A percentile compares a stretch with the other conserved stretches of the same genome.
phyloP scores from a whole-genome alignment of 1,284 basidiomycete species.

The Puccinia polysora region DNA sequence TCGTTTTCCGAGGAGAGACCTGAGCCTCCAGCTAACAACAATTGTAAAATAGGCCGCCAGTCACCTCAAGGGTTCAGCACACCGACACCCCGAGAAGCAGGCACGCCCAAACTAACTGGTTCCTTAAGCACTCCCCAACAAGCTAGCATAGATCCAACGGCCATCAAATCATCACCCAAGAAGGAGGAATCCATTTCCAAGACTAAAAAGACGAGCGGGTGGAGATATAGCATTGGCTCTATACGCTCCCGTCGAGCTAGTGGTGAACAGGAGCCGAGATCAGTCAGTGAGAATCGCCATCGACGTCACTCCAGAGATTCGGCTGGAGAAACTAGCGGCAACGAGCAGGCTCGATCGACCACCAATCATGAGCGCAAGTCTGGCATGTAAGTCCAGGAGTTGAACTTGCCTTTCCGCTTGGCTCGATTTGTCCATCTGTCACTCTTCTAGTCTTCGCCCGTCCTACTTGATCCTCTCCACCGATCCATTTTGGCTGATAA shows the following conservation, averaged over 20 bases:
- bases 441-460: neutral
- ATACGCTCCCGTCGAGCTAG: slow-evolving; percentile 11
- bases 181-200: neutral
- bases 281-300: neutral
- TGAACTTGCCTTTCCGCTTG: too few species aligned
- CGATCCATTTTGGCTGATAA: neutral
- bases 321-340: neutral
- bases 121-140: neutral
- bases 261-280: neutral
- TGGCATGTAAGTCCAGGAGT: slow-evolving; percentile 20
- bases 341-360: neutral
- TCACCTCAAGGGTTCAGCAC: too few species aligned
- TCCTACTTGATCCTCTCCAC: neutral
- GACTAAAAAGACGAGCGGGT: slow-evolving; percentile 7
- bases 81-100: neutral
- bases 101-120: neutral
- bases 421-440: too few species aligned
- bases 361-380: neutral
- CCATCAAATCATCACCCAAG: too few species aligned
- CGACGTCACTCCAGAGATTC: neutral
- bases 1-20: slow-evolving; percentile 2
- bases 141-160: neutral
- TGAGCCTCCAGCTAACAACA: too few species aligned
- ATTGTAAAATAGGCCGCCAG: too few species aligned
- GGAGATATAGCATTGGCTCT: slow-evolving; percentile 27